Base-by-base conservation (phyloP, 805 yeast species). In the Lipomyces orientalis region DNA sequence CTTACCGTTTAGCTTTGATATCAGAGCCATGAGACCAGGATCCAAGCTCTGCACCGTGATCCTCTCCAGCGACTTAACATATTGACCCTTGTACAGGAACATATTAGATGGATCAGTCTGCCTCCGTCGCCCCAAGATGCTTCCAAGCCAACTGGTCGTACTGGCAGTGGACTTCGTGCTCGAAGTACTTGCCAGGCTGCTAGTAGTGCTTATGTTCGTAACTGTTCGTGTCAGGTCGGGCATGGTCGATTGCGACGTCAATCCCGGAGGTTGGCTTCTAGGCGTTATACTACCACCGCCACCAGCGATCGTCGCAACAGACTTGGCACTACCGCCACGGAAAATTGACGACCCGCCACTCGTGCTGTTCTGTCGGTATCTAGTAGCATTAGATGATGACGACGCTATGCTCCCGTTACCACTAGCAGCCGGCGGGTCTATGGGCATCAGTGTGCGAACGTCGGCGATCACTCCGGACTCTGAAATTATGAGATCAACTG, bases 401-500 rank as follows among this genome's bases (percentile, higher is more conserved):
- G 68, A 65, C 9, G 64, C 39, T 4, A 33, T 54, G 19, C 66
- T 49, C 35, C 65, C 49, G 16, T 61, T 19, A 5, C 49, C 34
- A n/a, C 60, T 14, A 5, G 60, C 39, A 1, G 54, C 57, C 19
- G 68, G 68, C n/a, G 64, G 43, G 16, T 67, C 72, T 4, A 64
- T 35, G 46, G 60, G 22, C 22, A 43, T 63, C 19, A 69, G 60
- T 19, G 72, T 67, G 34, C 72, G 67, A 14, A 69, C 54, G 39
- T 69, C 72, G n/a, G 72, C 72, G 29, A 69, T 69, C 9, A 69
- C 66, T 8, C 72, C 72, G 4, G 72, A 64, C 29, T 66, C 71
- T 4, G 72, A 69, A 14, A 69, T 35, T n/a, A 25, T 64, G 29
- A 69, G 55, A 49, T 69, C 72, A 14, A 69, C 10, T 22, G 68